phyloP scores from a whole-genome alignment of 495 filamentous ascomycete genomes.

The Pyrenopolyporus hunteri region DNA sequence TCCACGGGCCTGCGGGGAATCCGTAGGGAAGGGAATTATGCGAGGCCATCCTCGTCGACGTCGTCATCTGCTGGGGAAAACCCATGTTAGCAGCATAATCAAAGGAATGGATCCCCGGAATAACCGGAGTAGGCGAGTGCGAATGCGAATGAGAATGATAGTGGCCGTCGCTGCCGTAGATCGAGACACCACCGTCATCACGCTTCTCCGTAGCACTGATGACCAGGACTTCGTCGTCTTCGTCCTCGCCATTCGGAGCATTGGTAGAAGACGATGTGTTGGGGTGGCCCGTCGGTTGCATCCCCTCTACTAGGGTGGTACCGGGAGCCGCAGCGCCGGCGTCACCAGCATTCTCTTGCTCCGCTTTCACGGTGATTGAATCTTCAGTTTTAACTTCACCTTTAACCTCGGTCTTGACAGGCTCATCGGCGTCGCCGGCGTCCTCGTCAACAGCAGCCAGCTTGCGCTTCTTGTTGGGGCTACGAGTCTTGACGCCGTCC shows the following conservation, averaged over 20 bases:
- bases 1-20: conserved; percentile 31
- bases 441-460: conserved; percentile 40
- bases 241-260: conserved; percentile 26
- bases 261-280: conserved; percentile 24
- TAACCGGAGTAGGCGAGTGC: conserved; percentile 31
- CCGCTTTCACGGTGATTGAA: conserved; percentile 39
- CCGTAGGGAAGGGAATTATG: conserved; percentile 36
- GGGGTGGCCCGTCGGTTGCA: conserved; percentile 15
- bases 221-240: conserved; percentile 40
- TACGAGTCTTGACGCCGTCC: conserved; percentile 30
- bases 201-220: conserved; percentile 40
- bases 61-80: conserved; percentile 33
- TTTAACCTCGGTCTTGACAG: conserved; percentile 43
- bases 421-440: conserved; percentile 46
- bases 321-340: conserved; percentile 10
- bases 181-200: conserved; percentile 3
- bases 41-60: conserved; percentile 6
- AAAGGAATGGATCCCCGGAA: conserved; percentile 37
- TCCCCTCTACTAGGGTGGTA: conserved; percentile 1
- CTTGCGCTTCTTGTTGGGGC: conserved; percentile 52
- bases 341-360: conserved; percentile 29
- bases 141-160: conserved; percentile 35
- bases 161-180: conserved; percentile 16
- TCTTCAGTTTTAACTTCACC: conserved; percentile 44
- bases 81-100: conserved; percentile 42